Percentiles rank a stretch among this genome's conserved stretches.
Conservation (phyloP, 2,329 filamentous ascomycete genomes). For the Grosmannia serpens region DNA sequence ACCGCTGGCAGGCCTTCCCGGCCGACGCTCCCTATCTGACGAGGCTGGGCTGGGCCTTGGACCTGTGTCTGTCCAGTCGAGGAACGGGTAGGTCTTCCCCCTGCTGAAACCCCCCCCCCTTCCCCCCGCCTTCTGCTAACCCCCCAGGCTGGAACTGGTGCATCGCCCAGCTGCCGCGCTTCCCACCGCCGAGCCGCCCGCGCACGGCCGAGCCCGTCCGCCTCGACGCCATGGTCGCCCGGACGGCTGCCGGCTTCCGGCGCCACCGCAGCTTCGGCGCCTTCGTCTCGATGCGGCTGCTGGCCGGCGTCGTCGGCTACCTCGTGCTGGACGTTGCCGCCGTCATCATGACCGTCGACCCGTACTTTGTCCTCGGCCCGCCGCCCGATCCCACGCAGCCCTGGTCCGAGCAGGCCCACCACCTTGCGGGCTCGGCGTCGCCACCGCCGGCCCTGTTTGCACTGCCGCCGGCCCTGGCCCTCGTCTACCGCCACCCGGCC, state of each 20-base stretch:
- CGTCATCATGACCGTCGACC: slow-evolving; percentile 59
- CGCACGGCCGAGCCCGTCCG: slow-evolving; percentile 23
- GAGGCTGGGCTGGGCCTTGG: slow-evolving; percentile 43
- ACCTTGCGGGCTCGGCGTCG: slow-evolving; percentile 25
- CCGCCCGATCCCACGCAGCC: slow-evolving; percentile 11
- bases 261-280: slow-evolving; percentile 28
- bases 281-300: slow-evolving; percentile 34
- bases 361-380: slow-evolving; percentile 57
- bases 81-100: slow-evolving; percentile 32
- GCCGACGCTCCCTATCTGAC: slow-evolving; percentile 32
- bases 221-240: slow-evolving; percentile 28
- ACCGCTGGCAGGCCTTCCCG: slow-evolving; percentile 51
- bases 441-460: slow-evolving; percentile 22
- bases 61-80: slow-evolving; percentile 43
- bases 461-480: slow-evolving; percentile 26
- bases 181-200: slow-evolving; percentile 30
- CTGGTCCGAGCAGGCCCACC: slow-evolving; percentile 15
- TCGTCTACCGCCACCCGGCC: slow-evolving; percentile 21
- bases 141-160: slow-evolving; percentile 45
- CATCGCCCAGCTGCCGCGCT: slow-evolving; percentile 34
- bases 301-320: slow-evolving; percentile 44
- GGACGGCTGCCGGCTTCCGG: slow-evolving; percentile 33
- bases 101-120: too few relatives aligned
- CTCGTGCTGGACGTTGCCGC: slow-evolving; percentile 60
- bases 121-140: neutral